A percentile compares a stretch with the other conserved stretches of the same genome.
Evolutionary conservation across 805 yeast species (phyloP).

Genomic region (Saccharomycopsis capsularis): DNA sequence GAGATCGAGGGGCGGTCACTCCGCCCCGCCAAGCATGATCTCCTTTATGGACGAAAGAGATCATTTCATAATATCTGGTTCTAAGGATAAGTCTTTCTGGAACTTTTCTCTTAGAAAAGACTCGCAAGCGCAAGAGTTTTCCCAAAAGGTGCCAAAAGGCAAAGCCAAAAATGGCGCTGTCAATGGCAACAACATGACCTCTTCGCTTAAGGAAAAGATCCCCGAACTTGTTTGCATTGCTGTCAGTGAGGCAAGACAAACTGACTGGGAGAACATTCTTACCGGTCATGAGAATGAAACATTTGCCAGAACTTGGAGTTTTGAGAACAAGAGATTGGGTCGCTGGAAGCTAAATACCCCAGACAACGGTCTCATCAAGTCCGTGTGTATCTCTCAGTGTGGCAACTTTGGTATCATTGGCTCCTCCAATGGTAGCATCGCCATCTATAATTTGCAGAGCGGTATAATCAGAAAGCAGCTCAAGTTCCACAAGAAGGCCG

Average conservation of each 20-base stretch:
- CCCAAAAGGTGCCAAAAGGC: slow-evolving; percentile 57
- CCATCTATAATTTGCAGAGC: slow-evolving; percentile 83
- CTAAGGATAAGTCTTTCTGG: slow-evolving; percentile 85
- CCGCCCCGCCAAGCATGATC: slow-evolving; percentile 76
- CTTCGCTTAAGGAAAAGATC: slow-evolving; percentile 56
- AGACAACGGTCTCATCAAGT: slow-evolving; percentile 71
- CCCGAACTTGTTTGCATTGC: slow-evolving; percentile 70
- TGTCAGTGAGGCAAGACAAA: slow-evolving; percentile 65
- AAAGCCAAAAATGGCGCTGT: slow-evolving; percentile 51
- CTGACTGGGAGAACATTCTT: slow-evolving; percentile 89
- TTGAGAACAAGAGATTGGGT: slow-evolving; percentile 73
- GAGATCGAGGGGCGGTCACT: slow-evolving; percentile 96
- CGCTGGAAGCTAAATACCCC: slow-evolving; percentile 60
- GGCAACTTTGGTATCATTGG: slow-evolving; percentile 95
- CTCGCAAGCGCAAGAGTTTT: slow-evolving; percentile 90
- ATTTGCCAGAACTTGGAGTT: slow-evolving; percentile 88
- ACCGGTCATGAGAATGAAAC: slow-evolving; percentile 81
- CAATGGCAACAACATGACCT: no score
- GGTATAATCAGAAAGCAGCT: slow-evolving; percentile 73
- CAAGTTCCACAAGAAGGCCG: slow-evolving; percentile 64
- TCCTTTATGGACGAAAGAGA: slow-evolving; percentile 73
- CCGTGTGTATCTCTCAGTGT: slow-evolving; percentile 80
- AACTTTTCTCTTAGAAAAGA: slow-evolving; percentile 88
- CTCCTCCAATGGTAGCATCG: slow-evolving; percentile 77
- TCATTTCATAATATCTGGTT: slow-evolving; percentile 80